These are phyloP conservation scores for Pterocarpus santalinus DNA, from an alignment of 306 rosid genomes.

Conservation along the genomic window DNA sequence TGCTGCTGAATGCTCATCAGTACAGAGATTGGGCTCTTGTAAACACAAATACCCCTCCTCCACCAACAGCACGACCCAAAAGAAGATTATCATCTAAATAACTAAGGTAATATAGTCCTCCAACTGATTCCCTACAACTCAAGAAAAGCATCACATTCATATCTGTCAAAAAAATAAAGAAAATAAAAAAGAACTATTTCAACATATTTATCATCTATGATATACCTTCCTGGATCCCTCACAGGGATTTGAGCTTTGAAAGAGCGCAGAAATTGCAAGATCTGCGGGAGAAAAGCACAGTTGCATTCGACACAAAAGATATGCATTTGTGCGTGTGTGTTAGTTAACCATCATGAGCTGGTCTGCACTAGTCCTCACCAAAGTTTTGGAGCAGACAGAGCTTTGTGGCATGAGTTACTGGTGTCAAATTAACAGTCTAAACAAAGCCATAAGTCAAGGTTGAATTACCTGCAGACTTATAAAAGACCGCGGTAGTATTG, in stretches of 20 bases:
- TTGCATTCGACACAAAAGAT: background rate
- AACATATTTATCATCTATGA: conserved; percentile 10
- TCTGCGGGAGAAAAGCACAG: conserved; percentile 54
- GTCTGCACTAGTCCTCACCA: conserved; percentile 6
- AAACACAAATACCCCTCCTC: conserved; percentile 93
- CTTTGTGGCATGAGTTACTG: background rate
- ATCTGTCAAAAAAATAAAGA: background rate
- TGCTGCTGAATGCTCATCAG: conserved; percentile 42
- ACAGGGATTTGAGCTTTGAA: conserved; percentile 84
- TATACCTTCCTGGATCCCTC: conserved; percentile 78
- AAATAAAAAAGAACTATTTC: background rate
- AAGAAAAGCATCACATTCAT: conserved; percentile 4
- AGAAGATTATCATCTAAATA: conserved; percentile 89
- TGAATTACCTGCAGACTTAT: conserved; percentile 78
- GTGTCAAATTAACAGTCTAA: conserved; percentile 29
- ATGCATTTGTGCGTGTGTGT: background rate
- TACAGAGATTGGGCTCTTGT: conserved; percentile 79
- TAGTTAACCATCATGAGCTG: background rate
- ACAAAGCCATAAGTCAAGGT: conserved; percentile 12
- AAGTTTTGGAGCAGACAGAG: conserved; percentile 29
- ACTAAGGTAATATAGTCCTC: conserved; percentile 92
- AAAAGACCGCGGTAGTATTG: conserved; percentile 87
- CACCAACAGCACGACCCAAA: conserved; percentile 95
- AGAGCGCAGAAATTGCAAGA: conserved; percentile 78
- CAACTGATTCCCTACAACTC: conserved; percentile 67